These are phyloP conservation scores for Ophiosphaerella herpotricha DNA, from an alignment of 2,329 filamentous ascomycete species.

Conservation along the genomic window DNA sequence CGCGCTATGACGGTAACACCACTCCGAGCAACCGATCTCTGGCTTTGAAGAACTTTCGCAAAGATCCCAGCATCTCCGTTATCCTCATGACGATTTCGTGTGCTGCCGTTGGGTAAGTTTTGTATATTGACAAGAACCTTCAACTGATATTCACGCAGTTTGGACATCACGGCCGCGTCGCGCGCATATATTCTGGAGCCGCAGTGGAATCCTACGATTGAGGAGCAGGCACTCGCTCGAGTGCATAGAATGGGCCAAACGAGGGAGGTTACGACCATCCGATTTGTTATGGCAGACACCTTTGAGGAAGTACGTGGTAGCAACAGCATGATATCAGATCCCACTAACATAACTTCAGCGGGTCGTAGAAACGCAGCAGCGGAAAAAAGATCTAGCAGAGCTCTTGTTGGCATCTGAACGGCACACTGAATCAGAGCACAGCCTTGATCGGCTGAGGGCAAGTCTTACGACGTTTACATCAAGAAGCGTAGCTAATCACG, in stretches of 20 bases:
- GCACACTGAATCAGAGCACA: too few relatives aligned
- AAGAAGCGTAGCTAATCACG: too few relatives aligned
- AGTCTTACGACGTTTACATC: too few relatives aligned
- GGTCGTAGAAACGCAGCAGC: too few relatives aligned
- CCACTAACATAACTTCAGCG: too few relatives aligned
- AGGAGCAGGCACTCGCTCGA: conserved; percentile 51
- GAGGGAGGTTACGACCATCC: conserved; percentile 42
- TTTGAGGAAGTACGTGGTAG: conserved; percentile 39
- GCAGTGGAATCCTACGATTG: conserved; percentile 54
- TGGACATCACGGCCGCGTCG: conserved; percentile 54
- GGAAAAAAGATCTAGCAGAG: too few relatives aligned
- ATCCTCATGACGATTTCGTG: conserved; percentile 57
- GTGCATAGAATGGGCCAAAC: conserved; percentile 29
- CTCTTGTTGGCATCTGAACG: too few relatives aligned
- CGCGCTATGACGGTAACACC: conserved; percentile 56
- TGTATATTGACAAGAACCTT: too few relatives aligned
- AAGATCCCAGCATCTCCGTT: conserved; percentile 46
- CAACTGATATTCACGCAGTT: not conserved
- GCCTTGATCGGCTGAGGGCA: too few relatives aligned
- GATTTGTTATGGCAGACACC: conserved; percentile 45
- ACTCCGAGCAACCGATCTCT: conserved; percentile 49
- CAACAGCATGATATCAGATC: too few relatives aligned
- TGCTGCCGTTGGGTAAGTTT: conserved; percentile 56
- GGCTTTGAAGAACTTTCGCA: conserved; percentile 44
- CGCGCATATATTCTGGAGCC: conserved; percentile 58